These are phyloP conservation scores for Penicillium capsulatum DNA, from an alignment of 2,329 filamentous ascomycete species.

Conservation along the genomic window DNA sequence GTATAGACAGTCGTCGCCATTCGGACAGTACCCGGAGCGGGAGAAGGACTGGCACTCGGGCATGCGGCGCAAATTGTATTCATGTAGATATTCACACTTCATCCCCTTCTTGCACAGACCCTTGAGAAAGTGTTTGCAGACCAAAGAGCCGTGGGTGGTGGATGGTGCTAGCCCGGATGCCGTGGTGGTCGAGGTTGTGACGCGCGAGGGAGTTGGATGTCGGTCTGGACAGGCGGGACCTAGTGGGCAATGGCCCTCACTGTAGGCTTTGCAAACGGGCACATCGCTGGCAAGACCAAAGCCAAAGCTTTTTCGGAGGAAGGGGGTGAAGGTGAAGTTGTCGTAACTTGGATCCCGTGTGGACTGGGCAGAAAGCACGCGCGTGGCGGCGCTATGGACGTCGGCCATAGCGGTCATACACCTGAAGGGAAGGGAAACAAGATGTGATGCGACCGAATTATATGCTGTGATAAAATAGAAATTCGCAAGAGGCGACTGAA, in stretches of 20 bases:
- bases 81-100: slow-evolving; percentile 94
- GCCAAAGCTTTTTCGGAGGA: slow-evolving; percentile 76
- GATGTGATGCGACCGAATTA: too few relatives aligned
- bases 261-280: slow-evolving; percentile 80
- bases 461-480: too few relatives aligned
- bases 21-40: slow-evolving; percentile 88
- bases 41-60: slow-evolving; percentile 97
- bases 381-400: slow-evolving; percentile 30
- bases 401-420: slow-evolving; percentile 32
- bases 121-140: slow-evolving; percentile 98
- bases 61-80: slow-evolving; percentile 98
- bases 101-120: slow-evolving; percentile 97
- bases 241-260: slow-evolving; percentile 79
- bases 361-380: slow-evolving; percentile 34
- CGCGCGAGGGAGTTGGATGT: slow-evolving; percentile 55
- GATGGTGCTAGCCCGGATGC: slow-evolving; percentile 40
- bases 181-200: slow-evolving; percentile 44
- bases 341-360: slow-evolving; percentile 47
- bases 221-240: slow-evolving; percentile 82
- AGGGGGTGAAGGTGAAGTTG: slow-evolving; percentile 79
- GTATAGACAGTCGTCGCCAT: slow-evolving; percentile 94
- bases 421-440: too few relatives aligned
- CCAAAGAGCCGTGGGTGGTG: slow-evolving; percentile 55
- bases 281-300: slow-evolving; percentile 76
- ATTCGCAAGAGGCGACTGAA: too few relatives aligned